Evolutionary conservation across 2,329 filamentous ascomycete genomes (phyloP).

Genomic region (Hortaea werneckii): DNA sequence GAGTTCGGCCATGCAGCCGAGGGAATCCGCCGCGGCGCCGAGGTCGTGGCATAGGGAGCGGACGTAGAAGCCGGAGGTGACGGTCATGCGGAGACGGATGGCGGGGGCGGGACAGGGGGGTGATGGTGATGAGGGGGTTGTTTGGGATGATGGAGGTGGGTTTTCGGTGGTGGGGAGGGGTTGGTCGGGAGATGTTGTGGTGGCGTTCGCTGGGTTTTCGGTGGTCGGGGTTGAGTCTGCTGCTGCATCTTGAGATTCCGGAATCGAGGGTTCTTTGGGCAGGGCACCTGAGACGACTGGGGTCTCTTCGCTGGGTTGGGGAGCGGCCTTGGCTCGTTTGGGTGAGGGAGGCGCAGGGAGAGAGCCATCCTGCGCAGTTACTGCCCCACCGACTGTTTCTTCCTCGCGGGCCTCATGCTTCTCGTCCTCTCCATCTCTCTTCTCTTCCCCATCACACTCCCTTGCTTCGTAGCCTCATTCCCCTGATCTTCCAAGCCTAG

Average conservation of each 20-base stretch:
- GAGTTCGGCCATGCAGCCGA: constrained; percentile 77
- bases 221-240: not conserved
- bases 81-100: constrained; percentile 75
- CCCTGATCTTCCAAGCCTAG: constrained; percentile 26
- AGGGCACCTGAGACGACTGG: constrained; percentile 3
- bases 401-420: constrained; percentile 19
- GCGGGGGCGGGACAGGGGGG: constrained; percentile 50
- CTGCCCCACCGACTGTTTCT: constrained; percentile 1
- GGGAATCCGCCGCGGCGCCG: constrained; percentile 68
- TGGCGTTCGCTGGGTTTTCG: not conserved
- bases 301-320: not conserved
- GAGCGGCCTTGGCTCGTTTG: constrained; percentile 30
- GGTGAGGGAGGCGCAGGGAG: constrained; percentile 12
- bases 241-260: not conserved
- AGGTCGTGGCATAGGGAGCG: constrained; percentile 88
- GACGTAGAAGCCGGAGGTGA: constrained; percentile 94
- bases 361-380: constrained; percentile 2
- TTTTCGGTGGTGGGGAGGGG: not conserved
- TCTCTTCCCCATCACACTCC: constrained; percentile 3
- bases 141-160: not conserved
- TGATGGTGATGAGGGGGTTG: not conserved
- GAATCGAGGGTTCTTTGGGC: not conserved
- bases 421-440: constrained; percentile 19
- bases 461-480: constrained; percentile 21
- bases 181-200: not conserved